phyloP scores from a whole-genome alignment of 2,329 filamentous ascomycete genomes.

The Penicillium brevicompactum region DNA sequence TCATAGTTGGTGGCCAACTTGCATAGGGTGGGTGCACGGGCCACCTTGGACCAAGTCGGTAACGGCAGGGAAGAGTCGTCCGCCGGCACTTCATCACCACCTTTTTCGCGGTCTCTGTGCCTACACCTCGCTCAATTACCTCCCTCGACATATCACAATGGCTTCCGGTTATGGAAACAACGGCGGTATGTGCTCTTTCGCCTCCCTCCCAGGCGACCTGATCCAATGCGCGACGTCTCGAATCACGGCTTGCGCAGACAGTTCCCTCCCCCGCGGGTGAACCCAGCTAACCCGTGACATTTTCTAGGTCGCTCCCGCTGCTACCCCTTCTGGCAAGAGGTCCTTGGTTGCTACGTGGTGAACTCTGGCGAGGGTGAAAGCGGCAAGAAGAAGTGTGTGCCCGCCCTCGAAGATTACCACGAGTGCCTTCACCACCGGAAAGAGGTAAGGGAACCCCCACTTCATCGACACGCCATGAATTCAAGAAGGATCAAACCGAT shows the following conservation, averaged over 20 bases:
- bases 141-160: conserved; percentile 40
- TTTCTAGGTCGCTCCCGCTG: conserved; percentile 71
- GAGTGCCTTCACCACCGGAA: conserved; percentile 99
- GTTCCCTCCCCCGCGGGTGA: conserved; percentile 19
- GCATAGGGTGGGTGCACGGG: conserved; percentile 29
- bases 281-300: conserved; percentile 24
- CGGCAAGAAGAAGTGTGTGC: conserved; percentile 84
- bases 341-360: conserved; percentile 96
- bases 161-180: conserved; percentile 58
- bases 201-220: not conserved
- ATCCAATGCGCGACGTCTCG: conserved; percentile 12
- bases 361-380: conserved; percentile 80
- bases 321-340: conserved; percentile 99
- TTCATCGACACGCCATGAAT: not conserved
- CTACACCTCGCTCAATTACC: conserved; percentile 22
- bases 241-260: conserved; percentile 21
- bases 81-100: conserved; percentile 27
- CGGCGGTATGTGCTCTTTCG: conserved; percentile 46
- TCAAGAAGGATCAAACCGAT: not conserved
- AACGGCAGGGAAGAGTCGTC: conserved; percentile 35
- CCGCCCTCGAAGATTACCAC: conserved; percentile 92
- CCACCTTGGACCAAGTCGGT: conserved; percentile 28
- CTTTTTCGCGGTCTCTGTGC: conserved; percentile 24
- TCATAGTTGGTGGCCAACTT: conserved; percentile 26
- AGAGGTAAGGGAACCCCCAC: conserved; percentile 66